A percentile compares a stretch with the other conserved stretches of the same genome.
phyloP scores from a whole-genome alignment of 1,139 yeast genomes.

The Casaregolazyma suthepensis region DNA sequence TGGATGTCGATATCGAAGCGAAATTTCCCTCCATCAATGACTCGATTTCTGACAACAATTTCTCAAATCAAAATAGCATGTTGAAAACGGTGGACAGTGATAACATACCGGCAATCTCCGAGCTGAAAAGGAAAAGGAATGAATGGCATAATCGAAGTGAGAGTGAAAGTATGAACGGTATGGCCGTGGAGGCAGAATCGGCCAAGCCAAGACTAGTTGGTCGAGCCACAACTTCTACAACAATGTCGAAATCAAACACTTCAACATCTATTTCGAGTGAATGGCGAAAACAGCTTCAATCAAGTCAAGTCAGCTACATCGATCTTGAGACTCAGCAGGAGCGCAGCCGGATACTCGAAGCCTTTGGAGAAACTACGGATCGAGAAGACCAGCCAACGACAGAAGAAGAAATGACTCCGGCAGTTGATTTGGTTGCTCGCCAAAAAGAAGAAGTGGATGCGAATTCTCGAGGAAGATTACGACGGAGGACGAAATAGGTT shows the following conservation, averaged over 20 bases:
- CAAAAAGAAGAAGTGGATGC: constrained; percentile 3
- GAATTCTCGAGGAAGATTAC: constrained; percentile 3
- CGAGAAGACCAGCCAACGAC: constrained; percentile 2
- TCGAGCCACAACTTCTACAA: constrained; percentile 14
- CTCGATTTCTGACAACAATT: constrained; percentile 1
- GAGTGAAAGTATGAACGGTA: neutral
- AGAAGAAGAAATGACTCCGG: constrained; percentile 19
- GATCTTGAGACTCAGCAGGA: constrained; percentile 23
- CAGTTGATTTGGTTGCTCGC: constrained; percentile 16
- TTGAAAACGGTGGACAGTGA: neutral
- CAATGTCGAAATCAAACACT: constrained; percentile 2
- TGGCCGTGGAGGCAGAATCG: neutral
- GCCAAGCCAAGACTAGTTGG: constrained; percentile 13
- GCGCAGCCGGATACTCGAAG: constrained; percentile 21
- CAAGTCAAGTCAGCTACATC: constrained; percentile 23
- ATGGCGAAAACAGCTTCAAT: constrained; percentile 8
- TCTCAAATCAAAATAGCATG: neutral
- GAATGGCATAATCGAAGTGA: neutral
- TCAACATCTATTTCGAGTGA: constrained; percentile 1
- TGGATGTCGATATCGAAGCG: neutral
- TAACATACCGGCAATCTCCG: neutral
- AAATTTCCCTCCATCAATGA: neutral
- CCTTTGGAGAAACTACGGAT: constrained; percentile 20
- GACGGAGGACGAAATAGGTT: neutral
- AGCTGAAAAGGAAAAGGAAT: neutral